Percentiles rank a stretch among this genome's conserved stretches.
Evolutionary conservation across 305 asterid genomes (phyloP).

Genomic region (Solanum chacoense): DNA sequence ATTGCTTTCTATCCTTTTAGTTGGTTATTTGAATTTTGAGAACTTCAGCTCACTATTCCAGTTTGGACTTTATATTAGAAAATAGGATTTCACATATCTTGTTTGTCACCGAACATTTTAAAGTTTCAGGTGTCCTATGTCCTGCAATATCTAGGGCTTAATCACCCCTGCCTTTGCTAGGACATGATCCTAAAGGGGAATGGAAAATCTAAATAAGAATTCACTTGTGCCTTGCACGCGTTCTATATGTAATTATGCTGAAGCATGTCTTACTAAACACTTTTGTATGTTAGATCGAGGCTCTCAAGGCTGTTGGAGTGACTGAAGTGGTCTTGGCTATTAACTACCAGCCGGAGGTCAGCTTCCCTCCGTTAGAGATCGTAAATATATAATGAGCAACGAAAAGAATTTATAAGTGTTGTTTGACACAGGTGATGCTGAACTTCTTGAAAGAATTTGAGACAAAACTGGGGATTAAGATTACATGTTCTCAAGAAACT

Average conservation of each 20-base stretch:
- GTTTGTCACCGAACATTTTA: not conserved
- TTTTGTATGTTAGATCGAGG: slow-evolving; percentile 54
- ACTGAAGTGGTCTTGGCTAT: slow-evolving; percentile 91
- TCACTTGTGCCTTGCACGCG: not conserved
- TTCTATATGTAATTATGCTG: not conserved
- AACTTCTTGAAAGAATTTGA: slow-evolving; percentile 91
- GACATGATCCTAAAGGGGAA: not conserved
- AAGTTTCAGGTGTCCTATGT: not conserved
- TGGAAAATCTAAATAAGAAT: not conserved
- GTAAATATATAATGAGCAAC: not conserved
- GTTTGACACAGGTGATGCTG: slow-evolving; percentile 61
- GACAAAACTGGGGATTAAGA: slow-evolving; percentile 71
- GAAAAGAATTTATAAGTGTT: not conserved
- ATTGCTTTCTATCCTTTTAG: not conserved
- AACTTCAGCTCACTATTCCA: not conserved
- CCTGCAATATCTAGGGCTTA: not conserved
- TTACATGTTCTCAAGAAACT: slow-evolving; percentile 86
- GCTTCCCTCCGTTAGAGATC: not conserved
- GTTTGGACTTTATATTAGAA: not conserved
- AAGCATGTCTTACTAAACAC: not conserved
- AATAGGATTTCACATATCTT: not conserved
- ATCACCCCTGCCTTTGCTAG: not conserved
- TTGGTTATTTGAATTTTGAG: not conserved
- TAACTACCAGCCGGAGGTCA: slow-evolving; percentile 94
- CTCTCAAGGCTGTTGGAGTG: slow-evolving; percentile 85